phyloP scores from a whole-genome alignment of 345 rosid species.

The Ceriops tagal region DNA sequence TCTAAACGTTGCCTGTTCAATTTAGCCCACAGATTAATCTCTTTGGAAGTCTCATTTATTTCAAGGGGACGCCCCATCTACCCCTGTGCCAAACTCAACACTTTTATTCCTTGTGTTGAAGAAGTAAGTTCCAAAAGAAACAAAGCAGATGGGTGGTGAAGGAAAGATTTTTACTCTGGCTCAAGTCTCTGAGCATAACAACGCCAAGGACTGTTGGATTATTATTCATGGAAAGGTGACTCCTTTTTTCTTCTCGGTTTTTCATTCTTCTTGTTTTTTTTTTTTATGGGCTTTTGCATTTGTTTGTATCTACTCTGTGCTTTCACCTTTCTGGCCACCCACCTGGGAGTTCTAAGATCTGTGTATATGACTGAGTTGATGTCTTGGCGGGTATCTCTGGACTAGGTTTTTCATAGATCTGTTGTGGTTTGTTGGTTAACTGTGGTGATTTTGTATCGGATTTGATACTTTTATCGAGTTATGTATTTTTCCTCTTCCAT shows the following conservation, averaged over 20 bases:
- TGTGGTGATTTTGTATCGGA: too few relatives aligned
- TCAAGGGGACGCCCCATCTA: background rate
- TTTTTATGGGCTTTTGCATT: background rate
- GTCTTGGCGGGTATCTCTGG: background rate
- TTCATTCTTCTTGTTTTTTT: background rate
- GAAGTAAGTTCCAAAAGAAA: background rate
- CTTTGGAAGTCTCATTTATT: background rate
- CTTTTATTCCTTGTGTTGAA: background rate
- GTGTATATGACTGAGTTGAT: background rate
- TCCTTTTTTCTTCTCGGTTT: background rate
- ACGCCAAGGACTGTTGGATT: constrained; percentile 62
- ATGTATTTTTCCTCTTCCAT: too few relatives aligned
- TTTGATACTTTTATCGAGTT: too few relatives aligned
- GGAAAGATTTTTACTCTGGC: constrained; percentile 58
- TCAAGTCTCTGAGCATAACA: constrained; percentile 61
- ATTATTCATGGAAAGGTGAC: constrained; percentile 57
- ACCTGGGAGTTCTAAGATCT: background rate
- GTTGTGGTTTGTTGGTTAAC: too few relatives aligned
- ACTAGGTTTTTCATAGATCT: background rate
- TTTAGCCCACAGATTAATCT: background rate
- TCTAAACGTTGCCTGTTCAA: background rate
- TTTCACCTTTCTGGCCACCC: too few relatives aligned
- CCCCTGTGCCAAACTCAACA: background rate
- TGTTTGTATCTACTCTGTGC: background rate
- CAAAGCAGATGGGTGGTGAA: constrained; percentile 37